Percentiles rank a stretch among this genome's conserved stretches.
Evolutionary conservation across 179 eudicot genomes (phyloP).

Genomic region (Carnegiea gigantea): DNA sequence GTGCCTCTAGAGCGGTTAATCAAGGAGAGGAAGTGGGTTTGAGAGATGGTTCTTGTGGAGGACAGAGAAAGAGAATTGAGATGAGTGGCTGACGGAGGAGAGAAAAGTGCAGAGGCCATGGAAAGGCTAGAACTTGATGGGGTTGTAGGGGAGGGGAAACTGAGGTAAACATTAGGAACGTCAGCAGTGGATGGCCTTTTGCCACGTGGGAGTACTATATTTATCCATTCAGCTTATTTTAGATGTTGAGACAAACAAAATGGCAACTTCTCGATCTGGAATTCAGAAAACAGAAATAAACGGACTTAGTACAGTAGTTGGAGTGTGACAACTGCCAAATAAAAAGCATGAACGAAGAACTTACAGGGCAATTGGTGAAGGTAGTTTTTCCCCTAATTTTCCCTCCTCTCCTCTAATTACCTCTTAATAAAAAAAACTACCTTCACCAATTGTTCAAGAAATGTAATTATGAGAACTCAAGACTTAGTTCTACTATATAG

Average conservation of each 20-base stretch:
- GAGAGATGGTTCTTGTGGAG: conserved; percentile 39
- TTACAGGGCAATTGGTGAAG: too few species aligned
- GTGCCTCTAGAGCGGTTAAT: conserved; percentile 30
- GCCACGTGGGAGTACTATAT: conserved; percentile 45
- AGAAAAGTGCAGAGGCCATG: conserved; percentile 68
- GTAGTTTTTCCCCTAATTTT: too few species aligned
- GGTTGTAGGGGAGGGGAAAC: not conserved
- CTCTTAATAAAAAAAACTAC: too few species aligned
- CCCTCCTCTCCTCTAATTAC: too few species aligned
- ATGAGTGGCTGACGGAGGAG: conserved; percentile 53
- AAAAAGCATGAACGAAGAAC: too few species aligned
- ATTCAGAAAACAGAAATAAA: not conserved
- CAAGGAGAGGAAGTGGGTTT: conserved; percentile 27
- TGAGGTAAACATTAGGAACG: conserved; percentile 21
- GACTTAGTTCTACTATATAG: too few species aligned
- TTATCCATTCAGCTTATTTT: conserved; percentile 36
- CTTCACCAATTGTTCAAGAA: too few species aligned
- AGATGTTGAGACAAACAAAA: conserved; percentile 15
- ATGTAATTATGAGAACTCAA: too few species aligned
- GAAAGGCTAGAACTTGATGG: conserved; percentile 16
- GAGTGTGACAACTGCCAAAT: too few species aligned
- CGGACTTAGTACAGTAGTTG: too few species aligned
- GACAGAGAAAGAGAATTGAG: conserved; percentile 31
- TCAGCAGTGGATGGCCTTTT: conserved; percentile 51
- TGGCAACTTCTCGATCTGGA: not conserved